Base-by-base conservation (phyloP, 176 grass and related monocot species). In the Triticum urartu region DNA sequence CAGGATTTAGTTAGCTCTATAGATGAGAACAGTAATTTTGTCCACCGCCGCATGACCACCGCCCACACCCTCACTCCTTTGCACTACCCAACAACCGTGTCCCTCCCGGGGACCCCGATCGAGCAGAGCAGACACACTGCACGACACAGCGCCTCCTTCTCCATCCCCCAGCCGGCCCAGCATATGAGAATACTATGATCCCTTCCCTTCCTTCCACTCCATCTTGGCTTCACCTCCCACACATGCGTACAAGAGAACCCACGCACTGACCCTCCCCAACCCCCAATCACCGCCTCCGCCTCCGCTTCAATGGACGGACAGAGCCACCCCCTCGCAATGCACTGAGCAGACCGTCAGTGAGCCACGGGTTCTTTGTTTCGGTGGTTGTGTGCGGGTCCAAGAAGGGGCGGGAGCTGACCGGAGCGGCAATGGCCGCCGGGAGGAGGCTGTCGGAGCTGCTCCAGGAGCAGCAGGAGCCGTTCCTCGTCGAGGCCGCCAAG, bases 381-480 rank as follows among this genome's bases (percentile, higher is more conserved):
- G 50, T 17, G 54, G 6, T 47, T 32, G 9, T 1, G 66, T 20
- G 38, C 26, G 6, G 40, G 11, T 47, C 14, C 38, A 14, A 83
- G 32, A 64, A 50, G 34, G 21, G 39, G 28, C 22, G 4, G 36
- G 69, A 72, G 15, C 15, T 56, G 2, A 6, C 52, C 52, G 7
- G 52, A 33, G 38, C 79, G 18, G 38, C 79, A 68, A 94, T 78
- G 86, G 65, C 86, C 66, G 85, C 91, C 5, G 56, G 75, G 28
- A 90, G 91, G 90, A 94, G 90, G 89, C 97, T 99, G 21, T 99
- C 85, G 80, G 97, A 99, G 90, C 87, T 99, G 70, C 89, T 99
- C 33, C 88, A 91, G 79, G 97, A 99, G 87, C 94, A 97, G 75
- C 97, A 99, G 78, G 97, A 99, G 73, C 97, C 97, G 32, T 99